Conservation (phyloP, 2,329 filamentous ascomycete genomes). For the Cyphellophora attinorum region DNA sequence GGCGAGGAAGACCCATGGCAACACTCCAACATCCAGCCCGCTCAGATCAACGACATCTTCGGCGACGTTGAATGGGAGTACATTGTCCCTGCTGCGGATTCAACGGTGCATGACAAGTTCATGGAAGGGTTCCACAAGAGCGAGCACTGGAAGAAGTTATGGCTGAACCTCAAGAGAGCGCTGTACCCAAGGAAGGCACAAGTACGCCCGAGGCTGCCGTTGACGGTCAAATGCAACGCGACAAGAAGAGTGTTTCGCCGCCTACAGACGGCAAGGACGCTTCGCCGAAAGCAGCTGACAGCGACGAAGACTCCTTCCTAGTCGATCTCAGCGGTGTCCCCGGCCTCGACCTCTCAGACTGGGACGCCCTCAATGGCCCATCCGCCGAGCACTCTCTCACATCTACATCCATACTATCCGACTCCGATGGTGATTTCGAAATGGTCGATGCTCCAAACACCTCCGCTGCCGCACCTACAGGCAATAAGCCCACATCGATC, state of each 20-base stretch:
- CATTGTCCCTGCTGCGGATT: constrained; percentile 11
- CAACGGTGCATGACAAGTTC: neutral
- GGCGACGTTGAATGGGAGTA: constrained; percentile 17
- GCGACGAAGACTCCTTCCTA: constrained; percentile 9
- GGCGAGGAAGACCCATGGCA: constrained; percentile 11
- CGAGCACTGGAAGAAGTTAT: neutral
- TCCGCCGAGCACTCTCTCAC: too few relatives aligned
- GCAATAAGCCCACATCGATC: too few relatives aligned
- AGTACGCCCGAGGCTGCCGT: constrained; percentile 7
- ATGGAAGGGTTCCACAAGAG: neutral
- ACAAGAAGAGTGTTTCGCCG: constrained; percentile 14
- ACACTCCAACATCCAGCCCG: constrained; percentile 12
- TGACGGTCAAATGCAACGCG: too few relatives aligned
- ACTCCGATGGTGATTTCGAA: constrained; percentile 7
- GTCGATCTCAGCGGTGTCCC: constrained; percentile 13
- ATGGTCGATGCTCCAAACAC: constrained; percentile 7
- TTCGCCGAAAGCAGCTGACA: constrained; percentile 5
- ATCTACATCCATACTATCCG: constrained; percentile 11
- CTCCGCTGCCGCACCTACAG: neutral
- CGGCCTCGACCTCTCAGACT: constrained; percentile 14
- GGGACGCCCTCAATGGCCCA: constrained; percentile 7
- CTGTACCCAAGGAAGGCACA: neutral
- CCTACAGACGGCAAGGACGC: constrained; percentile 11
- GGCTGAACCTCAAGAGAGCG: too few relatives aligned
- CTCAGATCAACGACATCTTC: constrained; percentile 14